These are phyloP conservation scores for Macrolepiota albuminosa DNA, from an alignment of 768 basidiomycete species.

Conservation along the genomic window DNA sequence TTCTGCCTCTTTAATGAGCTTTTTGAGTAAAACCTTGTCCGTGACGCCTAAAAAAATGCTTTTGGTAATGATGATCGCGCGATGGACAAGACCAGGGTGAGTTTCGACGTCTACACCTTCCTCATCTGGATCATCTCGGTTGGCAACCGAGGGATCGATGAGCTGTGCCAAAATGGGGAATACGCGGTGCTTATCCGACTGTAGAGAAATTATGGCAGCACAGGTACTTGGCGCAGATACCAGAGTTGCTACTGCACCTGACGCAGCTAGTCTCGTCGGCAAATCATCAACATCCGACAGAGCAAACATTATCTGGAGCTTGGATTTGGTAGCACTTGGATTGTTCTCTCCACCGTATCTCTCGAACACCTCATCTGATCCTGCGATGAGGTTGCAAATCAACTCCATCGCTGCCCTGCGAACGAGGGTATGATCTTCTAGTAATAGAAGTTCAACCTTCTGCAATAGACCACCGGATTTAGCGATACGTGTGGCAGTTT, in stretches of 20 bases:
- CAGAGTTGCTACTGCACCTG: conserved; percentile 83
- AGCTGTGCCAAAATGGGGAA: conserved; percentile 64
- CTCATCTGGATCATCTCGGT: conserved; percentile 23
- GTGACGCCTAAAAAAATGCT: conserved; percentile 53
- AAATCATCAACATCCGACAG: conserved; percentile 84
- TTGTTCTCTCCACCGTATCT: conserved; percentile 53
- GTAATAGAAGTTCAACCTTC: conserved; percentile 66
- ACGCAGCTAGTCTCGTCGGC: conserved; percentile 83
- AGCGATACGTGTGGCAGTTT: conserved; percentile 64
- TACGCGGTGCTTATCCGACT: conserved; percentile 58
- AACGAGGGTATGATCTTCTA: conserved; percentile 80
- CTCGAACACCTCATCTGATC: conserved; percentile 71
- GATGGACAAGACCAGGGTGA: conserved; percentile 66
- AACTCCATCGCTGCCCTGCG: conserved; percentile 88
- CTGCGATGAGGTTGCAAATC: conserved; percentile 84
- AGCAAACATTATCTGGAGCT: conserved; percentile 78
- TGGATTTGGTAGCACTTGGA: conserved; percentile 40
- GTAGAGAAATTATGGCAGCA: conserved; percentile 53
- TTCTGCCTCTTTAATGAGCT: conserved; percentile 47
- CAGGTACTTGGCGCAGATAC: conserved; percentile 61
- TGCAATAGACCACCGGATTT: conserved; percentile 53
- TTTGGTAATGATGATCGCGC: conserved; percentile 69
- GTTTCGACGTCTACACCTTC: conserved; percentile 23
- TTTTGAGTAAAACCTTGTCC: conserved; percentile 31
- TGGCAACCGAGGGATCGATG: conserved; percentile 50